Evolutionary conservation across 768 basidiomycete genomes (phyloP).

Genomic region (Botryobasidium botryosum): DNA sequence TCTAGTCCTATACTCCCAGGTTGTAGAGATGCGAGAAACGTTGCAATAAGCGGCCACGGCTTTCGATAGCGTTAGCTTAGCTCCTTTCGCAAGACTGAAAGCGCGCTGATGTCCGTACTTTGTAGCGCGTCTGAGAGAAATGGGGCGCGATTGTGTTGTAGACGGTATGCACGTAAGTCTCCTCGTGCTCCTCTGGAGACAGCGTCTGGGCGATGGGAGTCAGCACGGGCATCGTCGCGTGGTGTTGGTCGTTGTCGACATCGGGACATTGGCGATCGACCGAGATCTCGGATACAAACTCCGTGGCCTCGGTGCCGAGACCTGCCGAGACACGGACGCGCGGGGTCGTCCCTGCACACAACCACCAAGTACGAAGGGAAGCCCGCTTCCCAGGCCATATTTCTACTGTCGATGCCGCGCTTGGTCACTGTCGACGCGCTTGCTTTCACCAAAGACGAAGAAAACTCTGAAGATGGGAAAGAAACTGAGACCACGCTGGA

Average conservation of each 20-base stretch:
- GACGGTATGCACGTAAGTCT: constrained; percentile 19
- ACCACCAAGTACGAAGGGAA: too few relatives aligned
- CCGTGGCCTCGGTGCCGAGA: too few relatives aligned
- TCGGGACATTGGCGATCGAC: not conserved
- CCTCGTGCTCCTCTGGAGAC: constrained; percentile 15
- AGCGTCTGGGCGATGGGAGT: not conserved
- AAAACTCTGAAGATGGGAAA: too few relatives aligned
- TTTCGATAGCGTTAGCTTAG: too few relatives aligned
- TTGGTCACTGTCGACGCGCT: not conserved
- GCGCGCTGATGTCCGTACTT: constrained; percentile 18
- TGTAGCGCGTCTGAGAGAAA: constrained; percentile 23
- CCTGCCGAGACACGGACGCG: too few relatives aligned
- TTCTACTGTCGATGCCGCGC: too few relatives aligned
- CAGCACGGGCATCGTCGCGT: not conserved
- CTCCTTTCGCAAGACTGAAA: too few relatives aligned
- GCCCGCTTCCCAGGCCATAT: too few relatives aligned
- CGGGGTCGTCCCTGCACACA: too few relatives aligned
- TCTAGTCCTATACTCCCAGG: constrained; percentile 79
- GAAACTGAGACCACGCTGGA: not conserved
- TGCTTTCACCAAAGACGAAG: not conserved
- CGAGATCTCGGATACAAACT: not conserved
- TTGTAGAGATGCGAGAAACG: constrained; percentile 53
- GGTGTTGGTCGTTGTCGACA: not conserved
- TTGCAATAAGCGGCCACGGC: constrained; percentile 81
- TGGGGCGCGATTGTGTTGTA: constrained; percentile 22